Conservation (phyloP, 2,329 filamentous ascomycete genomes). For the Talaromyces islandicus region DNA sequence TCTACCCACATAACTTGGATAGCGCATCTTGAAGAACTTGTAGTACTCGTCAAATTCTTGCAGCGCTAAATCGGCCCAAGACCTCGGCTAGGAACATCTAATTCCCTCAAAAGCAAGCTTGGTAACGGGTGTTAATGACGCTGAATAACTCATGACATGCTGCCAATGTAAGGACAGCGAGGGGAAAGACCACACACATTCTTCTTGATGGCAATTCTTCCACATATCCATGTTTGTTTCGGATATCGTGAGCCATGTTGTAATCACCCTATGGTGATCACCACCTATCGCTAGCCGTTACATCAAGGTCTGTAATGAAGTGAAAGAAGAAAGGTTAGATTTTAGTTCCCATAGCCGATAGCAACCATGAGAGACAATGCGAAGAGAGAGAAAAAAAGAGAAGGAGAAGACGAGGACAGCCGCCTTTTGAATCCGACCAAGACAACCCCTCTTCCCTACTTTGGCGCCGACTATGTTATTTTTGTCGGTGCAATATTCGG, state of each 20-base stretch:
- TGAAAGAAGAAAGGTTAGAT: background rate
- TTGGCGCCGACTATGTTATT: background rate
- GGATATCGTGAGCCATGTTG: background rate
- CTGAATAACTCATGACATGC: background rate
- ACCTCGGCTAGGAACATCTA: too few species aligned
- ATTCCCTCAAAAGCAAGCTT: background rate
- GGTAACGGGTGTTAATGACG: background rate
- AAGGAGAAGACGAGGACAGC: background rate
- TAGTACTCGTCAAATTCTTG: too few species aligned
- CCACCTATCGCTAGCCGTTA: background rate
- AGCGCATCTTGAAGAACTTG: too few species aligned
- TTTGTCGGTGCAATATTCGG: background rate
- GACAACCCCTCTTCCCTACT: background rate
- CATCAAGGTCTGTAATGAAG: background rate
- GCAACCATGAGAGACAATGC: background rate
- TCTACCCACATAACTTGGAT: too few species aligned
- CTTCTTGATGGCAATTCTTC: background rate
- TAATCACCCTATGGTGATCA: background rate
- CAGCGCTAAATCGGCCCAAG: too few species aligned
- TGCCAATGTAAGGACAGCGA: background rate
- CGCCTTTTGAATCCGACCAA: background rate
- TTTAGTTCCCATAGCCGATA: background rate
- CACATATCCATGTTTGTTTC: background rate
- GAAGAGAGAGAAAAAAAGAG: background rate
- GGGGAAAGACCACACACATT: background rate